Evolutionary conservation across 2,329 filamentous ascomycete species (phyloP).

Genomic region (Periglandula ipomoeae): DNA sequence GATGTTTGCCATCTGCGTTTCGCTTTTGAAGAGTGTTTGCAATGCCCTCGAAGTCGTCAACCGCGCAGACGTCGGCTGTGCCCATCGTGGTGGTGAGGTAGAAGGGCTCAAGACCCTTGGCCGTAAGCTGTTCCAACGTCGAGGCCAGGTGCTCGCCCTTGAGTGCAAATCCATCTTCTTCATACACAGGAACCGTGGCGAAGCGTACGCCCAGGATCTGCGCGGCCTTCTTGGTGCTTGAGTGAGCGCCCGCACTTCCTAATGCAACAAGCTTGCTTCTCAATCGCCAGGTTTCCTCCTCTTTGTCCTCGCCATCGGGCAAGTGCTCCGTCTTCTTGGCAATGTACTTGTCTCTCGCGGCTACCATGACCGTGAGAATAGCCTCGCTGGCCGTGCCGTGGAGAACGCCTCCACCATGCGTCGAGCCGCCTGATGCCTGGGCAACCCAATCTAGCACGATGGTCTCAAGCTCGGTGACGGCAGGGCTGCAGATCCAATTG

Average conservation of each 20-base stretch:
- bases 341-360: slow-evolving; percentile 73
- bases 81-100: slow-evolving; percentile 79
- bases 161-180: slow-evolving; percentile 59
- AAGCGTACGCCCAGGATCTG: slow-evolving; percentile 80
- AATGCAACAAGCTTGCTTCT: slow-evolving; percentile 59
- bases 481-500: slow-evolving; percentile 94
- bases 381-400: slow-evolving; percentile 87
- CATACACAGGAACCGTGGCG: slow-evolving; percentile 54
- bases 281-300: slow-evolving; percentile 55
- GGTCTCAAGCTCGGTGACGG: slow-evolving; percentile 87
- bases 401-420: slow-evolving; percentile 78
- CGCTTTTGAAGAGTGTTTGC: slow-evolving; percentile 31
- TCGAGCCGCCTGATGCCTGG: slow-evolving; percentile 59
- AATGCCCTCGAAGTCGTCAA: slow-evolving; percentile 72
- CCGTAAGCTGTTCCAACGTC: slow-evolving; percentile 55
- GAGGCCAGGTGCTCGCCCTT: slow-evolving; percentile 52
- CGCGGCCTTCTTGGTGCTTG: slow-evolving; percentile 78
- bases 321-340: slow-evolving; percentile 46
- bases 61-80: slow-evolving; percentile 79
- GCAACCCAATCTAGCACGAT: slow-evolving; percentile 89
- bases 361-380: slow-evolving; percentile 76
- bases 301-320: slow-evolving; percentile 51
- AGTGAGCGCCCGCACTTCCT: slow-evolving; percentile 72
- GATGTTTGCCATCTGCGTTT: slow-evolving; percentile 19
- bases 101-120: slow-evolving; percentile 70